Base-by-base conservation (phyloP, 1,284 basidiomycete genomes). In the Rhizoctonia solani region DNA sequence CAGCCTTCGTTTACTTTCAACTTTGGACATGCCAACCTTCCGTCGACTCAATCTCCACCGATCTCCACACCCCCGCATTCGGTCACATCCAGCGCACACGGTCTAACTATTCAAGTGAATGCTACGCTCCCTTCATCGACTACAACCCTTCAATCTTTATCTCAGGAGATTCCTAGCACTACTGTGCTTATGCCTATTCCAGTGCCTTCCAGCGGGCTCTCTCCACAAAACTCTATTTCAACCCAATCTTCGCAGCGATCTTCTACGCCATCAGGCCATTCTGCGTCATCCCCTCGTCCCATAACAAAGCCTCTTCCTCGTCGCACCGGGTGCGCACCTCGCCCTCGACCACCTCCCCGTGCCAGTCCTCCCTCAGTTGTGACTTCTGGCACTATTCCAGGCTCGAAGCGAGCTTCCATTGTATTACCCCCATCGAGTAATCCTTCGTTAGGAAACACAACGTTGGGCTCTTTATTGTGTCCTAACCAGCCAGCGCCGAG, bases 91-190 rank as follows among this genome's bases (percentile, higher is more conserved):
- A 65, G 44, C 25, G 49, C 52, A 25, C 47, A 49, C 8, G 59
- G 59, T 4, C 25, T 53, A 49, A 50, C 49, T 5, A 34, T 65
- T 14, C 49, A 65, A 49, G 44, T 65, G 59, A 37, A 65, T 29
- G n/a, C 46, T 30, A 65, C 59, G 8, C 59, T 49, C 1, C 59
- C 59, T 3, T 8, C 9, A 23, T 65, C 49, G 21, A 52, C 34
- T 4, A 39, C 19, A 19, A 65, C 47, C 2, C 49, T 65, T n/a
- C 59, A 53, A 49, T 41, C 59, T 34, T 23, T 27, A 1, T 9
- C n/a, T n/a, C n/a, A n/a, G n/a, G n/a, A n/a, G n/a, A n/a, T n/a
- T 19, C 11, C 44, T 46, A 5, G 13, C 21, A 19, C 6, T 6
- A 6, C 44, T 6, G 21, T 6, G 13, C 11, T 9, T 21, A 19